Percentiles rank a stretch among this genome's conserved stretches.
Conservation (phyloP, 2,329 filamentous ascomycete species). For the Verticillium isaacii region DNA sequence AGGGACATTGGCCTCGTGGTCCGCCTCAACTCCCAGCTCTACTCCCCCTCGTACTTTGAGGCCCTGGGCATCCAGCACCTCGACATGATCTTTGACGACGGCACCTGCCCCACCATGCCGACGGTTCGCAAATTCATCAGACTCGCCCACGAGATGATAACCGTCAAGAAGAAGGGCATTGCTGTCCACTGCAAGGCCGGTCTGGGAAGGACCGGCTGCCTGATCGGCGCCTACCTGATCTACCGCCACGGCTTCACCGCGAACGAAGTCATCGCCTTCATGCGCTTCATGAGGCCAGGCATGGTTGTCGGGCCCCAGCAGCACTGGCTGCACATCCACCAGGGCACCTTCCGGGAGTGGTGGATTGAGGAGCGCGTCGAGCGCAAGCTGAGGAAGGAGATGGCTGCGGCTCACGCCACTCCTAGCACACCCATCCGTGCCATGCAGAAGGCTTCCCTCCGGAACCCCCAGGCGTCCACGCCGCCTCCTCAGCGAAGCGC, state of each 20-base stretch:
- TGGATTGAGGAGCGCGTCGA: constrained; percentile 88
- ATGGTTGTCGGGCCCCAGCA: constrained; percentile 99
- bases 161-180: constrained; percentile 83
- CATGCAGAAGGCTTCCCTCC: constrained; percentile 54
- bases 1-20: constrained; percentile 91
- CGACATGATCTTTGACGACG: constrained; percentile 99
- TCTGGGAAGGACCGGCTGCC: constrained; percentile 86
- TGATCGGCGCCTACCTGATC: constrained; percentile 96
- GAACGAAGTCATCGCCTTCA: constrained; percentile 94
- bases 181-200: constrained; percentile 99
- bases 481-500: constrained; percentile 80
- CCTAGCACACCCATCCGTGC: constrained; percentile 59
- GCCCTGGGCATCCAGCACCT: constrained; percentile 91
- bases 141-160: constrained; percentile 91
- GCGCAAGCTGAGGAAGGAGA: constrained; percentile 57
- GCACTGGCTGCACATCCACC: constrained; percentile 97
- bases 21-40: constrained; percentile 89
- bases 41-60: constrained; percentile 96
- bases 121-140: constrained; percentile 95
- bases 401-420: constrained; percentile 42
- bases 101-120: constrained; percentile 83
- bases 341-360: constrained; percentile 97
- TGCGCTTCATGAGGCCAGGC: constrained; percentile 97
- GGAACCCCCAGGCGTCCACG: constrained; percentile 65
- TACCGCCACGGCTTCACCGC: constrained; percentile 97